These are phyloP conservation scores for Kuraishia ogatae DNA, from an alignment of 805 yeast species.

Conservation along the genomic window DNA sequence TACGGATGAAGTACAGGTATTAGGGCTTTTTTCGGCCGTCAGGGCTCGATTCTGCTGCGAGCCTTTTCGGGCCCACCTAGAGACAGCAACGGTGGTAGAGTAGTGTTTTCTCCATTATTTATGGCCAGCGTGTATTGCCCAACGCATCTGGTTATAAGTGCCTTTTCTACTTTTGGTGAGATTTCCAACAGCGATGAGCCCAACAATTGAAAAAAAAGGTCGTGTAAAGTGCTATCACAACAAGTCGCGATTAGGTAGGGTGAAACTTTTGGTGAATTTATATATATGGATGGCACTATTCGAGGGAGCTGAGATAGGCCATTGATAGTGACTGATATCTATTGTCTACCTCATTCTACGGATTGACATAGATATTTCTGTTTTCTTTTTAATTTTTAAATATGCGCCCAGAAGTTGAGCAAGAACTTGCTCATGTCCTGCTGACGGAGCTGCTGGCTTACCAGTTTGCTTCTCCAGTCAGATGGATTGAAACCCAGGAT, in stretches of 20 bases:
- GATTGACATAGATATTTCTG: not conserved
- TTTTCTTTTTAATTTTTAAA: not conserved
- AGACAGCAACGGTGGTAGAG: too few species aligned
- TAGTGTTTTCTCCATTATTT: not conserved
- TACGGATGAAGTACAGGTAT: not conserved
- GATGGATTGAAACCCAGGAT: conserved; percentile 99
- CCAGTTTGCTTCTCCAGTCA: conserved; percentile 98
- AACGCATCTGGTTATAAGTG: not conserved
- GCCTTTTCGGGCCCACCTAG: too few species aligned
- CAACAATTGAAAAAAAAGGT: not conserved
- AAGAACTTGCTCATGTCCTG: conserved; percentile 90
- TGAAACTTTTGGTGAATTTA: not conserved
- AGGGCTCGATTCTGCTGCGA: too few species aligned
- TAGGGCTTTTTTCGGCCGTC: not conserved
- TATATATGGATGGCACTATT: too few species aligned
- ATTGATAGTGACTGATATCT: not conserved
- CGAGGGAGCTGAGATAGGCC: too few species aligned
- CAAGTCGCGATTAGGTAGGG: not conserved
- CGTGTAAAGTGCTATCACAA: not conserved
- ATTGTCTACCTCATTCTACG: not conserved
- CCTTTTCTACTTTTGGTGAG: not conserved
- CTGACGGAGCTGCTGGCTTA: conserved; percentile 95
- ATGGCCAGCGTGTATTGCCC: not conserved
- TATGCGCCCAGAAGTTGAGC: conserved; percentile 94
- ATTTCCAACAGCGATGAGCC: not conserved